These are phyloP conservation scores for Coemansia sp. DNA, from an alignment of 192 early-diverging fungal species.

Conservation along the genomic window DNA sequence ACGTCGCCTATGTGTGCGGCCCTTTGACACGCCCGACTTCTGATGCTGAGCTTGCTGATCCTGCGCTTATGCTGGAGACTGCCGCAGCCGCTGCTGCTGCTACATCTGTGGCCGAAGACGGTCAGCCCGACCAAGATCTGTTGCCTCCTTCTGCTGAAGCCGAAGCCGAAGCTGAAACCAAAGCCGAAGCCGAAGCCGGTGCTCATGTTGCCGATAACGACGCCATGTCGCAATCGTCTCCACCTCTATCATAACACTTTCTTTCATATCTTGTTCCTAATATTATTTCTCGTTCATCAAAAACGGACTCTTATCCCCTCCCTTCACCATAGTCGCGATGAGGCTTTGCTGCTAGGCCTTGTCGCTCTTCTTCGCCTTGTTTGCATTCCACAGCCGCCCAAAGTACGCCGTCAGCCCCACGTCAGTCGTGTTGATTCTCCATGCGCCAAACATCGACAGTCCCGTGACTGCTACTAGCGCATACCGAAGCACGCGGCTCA, in stretches of 20 bases:
- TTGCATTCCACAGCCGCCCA: conserved; percentile 80
- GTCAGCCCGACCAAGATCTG: not conserved
- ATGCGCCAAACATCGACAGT: conserved; percentile 78
- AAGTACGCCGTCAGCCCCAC: conserved; percentile 90
- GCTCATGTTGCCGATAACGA: not conserved
- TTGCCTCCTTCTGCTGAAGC: not conserved
- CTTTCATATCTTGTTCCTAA: not conserved
- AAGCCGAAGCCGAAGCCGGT: not conserved
- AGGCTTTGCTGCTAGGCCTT: not conserved
- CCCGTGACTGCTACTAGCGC: conserved; percentile 70
- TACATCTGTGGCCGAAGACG: too few species aligned
- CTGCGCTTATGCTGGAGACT: not conserved
- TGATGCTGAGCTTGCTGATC: conserved; percentile 3
- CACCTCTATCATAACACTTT: too few species aligned
- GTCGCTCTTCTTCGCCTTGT: conserved; percentile 22
- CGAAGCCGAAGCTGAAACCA: not conserved
- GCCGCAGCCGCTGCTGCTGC: too few species aligned
- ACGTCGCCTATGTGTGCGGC: conserved; percentile 32
- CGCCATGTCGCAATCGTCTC: too few species aligned
- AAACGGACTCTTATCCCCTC: too few species aligned
- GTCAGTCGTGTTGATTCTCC: conserved; percentile 94
- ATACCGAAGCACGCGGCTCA: conserved; percentile 66
- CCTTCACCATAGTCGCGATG: too few species aligned
- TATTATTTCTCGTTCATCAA: not conserved
- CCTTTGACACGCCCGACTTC: conserved; percentile 2